Evolutionary conservation across 129 eudicot species (phyloP), one percentile per base, ranked within the genome.

Genomic region (Helianthus tuberosus): DNA sequence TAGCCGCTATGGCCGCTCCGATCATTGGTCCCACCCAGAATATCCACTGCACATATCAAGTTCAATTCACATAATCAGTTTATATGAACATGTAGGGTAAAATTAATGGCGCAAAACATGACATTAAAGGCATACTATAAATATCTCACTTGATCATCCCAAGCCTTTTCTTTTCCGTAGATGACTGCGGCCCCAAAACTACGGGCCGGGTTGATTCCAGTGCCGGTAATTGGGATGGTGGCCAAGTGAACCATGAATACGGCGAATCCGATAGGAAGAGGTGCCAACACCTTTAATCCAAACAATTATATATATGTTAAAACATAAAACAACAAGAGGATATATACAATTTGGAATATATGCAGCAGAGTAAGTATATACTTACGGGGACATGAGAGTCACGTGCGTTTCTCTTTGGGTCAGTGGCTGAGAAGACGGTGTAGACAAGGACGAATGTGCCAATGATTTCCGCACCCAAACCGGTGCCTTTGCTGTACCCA

Each of bases 241-340:
- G 93, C 93, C 79, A 88, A 63, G 84, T 85, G 93, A 71, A 88
- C 93, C 93, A 88, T 85, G 84, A 88, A 88, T 61, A 88, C 93
- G 0, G 93, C 93, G 47, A 88, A 88, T 73, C 93, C 93, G 25
- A 88, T 88, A 1, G 93, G 93, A 3, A 88, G 89, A 70, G 94
- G 94, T 54, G 94, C 94, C 86, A 88, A 78, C 9, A 85, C 89
- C 89, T 88, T 36, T 41, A 36, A 76, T 48, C 9, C 8, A 16
- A 59, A 60, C 11, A 63, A 43, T 38, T 3, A 47, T 6, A 20
- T 6, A 20, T 39, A 4, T 53, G 48, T 39, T 6, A 2, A 50
- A 27, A 70, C 25, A 1, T 51, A 43, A 8, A 41, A 4, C 11
- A 55, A 13, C 3, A 3, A 43, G 3, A 44, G 14, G n/a, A 52